Evolutionary conservation across 192 early-diverging fungal genomes (phyloP).

Genomic region (Umbelopsis isabellina): DNA sequence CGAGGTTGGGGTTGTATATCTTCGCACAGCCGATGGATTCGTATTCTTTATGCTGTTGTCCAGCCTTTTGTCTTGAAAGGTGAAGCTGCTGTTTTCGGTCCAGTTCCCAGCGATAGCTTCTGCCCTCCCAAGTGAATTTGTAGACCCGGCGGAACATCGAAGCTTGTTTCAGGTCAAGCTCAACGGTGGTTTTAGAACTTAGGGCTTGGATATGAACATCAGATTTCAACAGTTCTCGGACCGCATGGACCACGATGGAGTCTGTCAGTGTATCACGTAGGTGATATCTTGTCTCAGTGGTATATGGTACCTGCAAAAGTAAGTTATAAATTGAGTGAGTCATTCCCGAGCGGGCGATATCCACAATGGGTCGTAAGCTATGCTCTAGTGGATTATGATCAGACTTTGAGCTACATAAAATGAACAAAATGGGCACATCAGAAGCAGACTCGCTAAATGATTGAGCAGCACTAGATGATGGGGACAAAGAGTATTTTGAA

Average conservation of each 20-base stretch:
- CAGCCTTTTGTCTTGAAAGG: background rate
- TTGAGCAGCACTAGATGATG: conserved; percentile 8
- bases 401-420: background rate
- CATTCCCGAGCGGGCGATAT: conserved; percentile 9
- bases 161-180: background rate
- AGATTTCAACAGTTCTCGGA: background rate
- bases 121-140: conserved; percentile 14
- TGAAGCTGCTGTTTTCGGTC: background rate
- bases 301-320: background rate
- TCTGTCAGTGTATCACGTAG: background rate
- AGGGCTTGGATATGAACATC: background rate
- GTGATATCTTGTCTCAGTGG: background rate
- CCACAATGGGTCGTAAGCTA: background rate
- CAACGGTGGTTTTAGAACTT: background rate
- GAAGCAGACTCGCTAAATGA: background rate
- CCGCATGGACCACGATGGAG: background rate
- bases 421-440: conserved; percentile 12
- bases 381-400: background rate
- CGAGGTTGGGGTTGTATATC: background rate
- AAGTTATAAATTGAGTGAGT: conserved; percentile 16
- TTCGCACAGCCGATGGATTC: background rate
- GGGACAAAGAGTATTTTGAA: conserved; percentile 22
- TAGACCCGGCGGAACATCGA: background rate
- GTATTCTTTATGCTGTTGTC: background rate
- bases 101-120: conserved; percentile 9